Evolutionary conservation across 345 rosid species (phyloP).

Genomic region (Crucihimalaya himalaica): DNA sequence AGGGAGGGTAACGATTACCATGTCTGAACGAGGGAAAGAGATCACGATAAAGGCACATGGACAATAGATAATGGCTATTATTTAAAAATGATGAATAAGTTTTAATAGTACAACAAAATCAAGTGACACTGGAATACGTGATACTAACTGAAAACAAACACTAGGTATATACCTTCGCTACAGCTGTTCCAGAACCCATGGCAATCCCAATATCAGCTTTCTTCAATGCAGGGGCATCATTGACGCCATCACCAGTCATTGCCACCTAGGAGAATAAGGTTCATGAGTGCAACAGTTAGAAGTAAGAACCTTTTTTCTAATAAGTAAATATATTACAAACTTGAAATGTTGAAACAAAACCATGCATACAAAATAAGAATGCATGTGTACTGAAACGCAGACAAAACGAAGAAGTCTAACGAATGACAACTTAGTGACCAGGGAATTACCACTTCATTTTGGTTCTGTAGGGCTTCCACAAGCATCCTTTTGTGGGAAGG

Average conservation of each 20-base stretch:
- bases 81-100: neutral
- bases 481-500: constrained; percentile 98
- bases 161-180: constrained; percentile 74
- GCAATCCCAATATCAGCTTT: constrained; percentile 99
- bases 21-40: constrained; percentile 5
- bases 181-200: constrained; percentile 99
- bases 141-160: constrained; percentile 3
- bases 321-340: constrained; percentile 8
- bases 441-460: constrained; percentile 91
- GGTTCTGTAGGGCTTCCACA: constrained; percentile 93
- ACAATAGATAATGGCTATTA: constrained; percentile 6
- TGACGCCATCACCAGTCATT: constrained; percentile 99
- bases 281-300: constrained; percentile 3
- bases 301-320: neutral
- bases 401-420: constrained; percentile 7
- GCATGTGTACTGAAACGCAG: constrained; percentile 12
- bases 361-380: constrained; percentile 6
- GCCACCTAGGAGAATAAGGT: constrained; percentile 68
- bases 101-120: neutral
- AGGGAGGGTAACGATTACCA: constrained; percentile 20
- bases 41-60: constrained; percentile 13
- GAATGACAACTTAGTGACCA: constrained; percentile 13
- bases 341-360: constrained; percentile 3
- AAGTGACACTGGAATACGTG: constrained; percentile 20
- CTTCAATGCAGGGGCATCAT: constrained; percentile 98